phyloP scores from a whole-genome alignment of 306 rosid species.

The Castanea sativa region DNA sequence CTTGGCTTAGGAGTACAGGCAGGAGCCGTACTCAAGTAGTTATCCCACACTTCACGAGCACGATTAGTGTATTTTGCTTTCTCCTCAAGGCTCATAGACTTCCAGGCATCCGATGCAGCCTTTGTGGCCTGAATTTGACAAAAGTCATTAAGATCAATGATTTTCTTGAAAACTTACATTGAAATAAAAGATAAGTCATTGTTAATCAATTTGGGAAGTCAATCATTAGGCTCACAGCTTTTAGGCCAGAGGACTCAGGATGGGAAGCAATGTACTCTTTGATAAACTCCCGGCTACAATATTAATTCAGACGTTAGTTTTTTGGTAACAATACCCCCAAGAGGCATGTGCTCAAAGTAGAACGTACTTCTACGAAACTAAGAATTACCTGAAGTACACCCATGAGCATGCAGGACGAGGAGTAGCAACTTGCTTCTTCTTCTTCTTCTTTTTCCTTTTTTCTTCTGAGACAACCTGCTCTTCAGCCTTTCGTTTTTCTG shows the following conservation, averaged over 20 bases:
- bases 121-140: slow-evolving; percentile 35
- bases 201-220: slow-evolving; percentile 1
- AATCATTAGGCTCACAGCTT: slow-evolving; percentile 33
- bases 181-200: not conserved
- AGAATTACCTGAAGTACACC: slow-evolving; percentile 39
- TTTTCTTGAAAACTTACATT: not conserved
- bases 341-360: not conserved
- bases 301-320: not conserved
- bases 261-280: slow-evolving; percentile 40
- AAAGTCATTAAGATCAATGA: not conserved
- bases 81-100: slow-evolving; percentile 43
- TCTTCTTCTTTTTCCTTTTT: slow-evolving; percentile 26
- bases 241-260: slow-evolving; percentile 46
- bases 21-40: slow-evolving; percentile 38
- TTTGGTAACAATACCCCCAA: not conserved
- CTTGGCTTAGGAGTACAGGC: slow-evolving; percentile 34
- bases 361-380: not conserved
- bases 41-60: slow-evolving; percentile 46
- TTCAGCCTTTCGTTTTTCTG: slow-evolving; percentile 19
- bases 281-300: slow-evolving; percentile 34
- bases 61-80: slow-evolving; percentile 37
- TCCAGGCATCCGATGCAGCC: slow-evolving; percentile 48
- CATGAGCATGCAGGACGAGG: slow-evolving; percentile 47
- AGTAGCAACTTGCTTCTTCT: slow-evolving; percentile 21
- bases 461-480: slow-evolving; percentile 11